Base-by-base conservation (phyloP, 768 basidiomycete species). In the Tubosaeta sp. region DNA sequence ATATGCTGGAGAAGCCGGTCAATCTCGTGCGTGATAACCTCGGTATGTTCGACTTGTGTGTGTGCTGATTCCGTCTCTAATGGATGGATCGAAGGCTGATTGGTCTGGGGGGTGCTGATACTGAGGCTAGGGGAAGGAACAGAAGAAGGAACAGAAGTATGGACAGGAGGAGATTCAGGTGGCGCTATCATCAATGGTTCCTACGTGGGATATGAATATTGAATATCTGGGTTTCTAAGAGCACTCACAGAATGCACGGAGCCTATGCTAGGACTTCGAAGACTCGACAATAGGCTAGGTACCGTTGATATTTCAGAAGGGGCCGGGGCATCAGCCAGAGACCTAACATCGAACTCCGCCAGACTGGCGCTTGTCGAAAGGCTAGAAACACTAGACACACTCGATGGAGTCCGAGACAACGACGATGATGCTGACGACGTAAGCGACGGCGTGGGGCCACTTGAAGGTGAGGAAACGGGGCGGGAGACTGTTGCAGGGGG, bases 231-330 rank as follows among this genome's bases (percentile, higher is more conserved):
- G 27, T 5, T n/a, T 10, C 4, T 24, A n/a, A 39, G 24, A 46
- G 18, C 25, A 73, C 76, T 60, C 60, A 79, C 78, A 14, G 68
- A 60, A 49, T 62, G 68, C 19, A 60, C 34, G 9, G 65, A 58
- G 21, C 58, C 52, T 18, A 52, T 12, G 11, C 48, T 46, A 7
- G 66, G 54, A 32, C 60, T 62, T 18, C 57, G 61, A 34, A 69
- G 68, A 3, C 77, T 79, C 11, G 81, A 75, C 18, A 87, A 64
- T 25, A 87, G 65, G 1, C 83, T 79, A 6, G 84, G 82, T 55
- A 74, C 75, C 3, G 83, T 84, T 6, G 80, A 75, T 16, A 73
- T 59, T n/a, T 76, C 72, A 16, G 62, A 57, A 19, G 44, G 54
- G 6, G 59, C 52, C 3, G 56, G 56, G 24, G 12, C 57, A 35